Percentiles rank a stretch among this genome's conserved stretches.
phyloP scores from a whole-genome alignment of 2,329 filamentous ascomycete species.

The Aspergillus brasiliensis region DNA sequence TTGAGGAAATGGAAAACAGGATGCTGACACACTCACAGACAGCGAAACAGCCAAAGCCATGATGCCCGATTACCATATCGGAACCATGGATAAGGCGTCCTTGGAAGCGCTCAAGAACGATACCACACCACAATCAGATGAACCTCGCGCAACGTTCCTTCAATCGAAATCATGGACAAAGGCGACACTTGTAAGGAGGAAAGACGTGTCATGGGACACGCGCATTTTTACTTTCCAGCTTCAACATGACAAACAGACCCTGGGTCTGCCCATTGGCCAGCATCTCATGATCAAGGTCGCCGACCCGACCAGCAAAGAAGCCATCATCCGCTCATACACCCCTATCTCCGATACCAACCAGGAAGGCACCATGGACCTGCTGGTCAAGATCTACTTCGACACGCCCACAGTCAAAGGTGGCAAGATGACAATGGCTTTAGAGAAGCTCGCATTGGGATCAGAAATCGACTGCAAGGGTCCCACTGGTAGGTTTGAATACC shows the following conservation, averaged over 20 bases:
- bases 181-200: slow-evolving; percentile 68
- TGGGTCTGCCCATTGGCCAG: slow-evolving; percentile 81
- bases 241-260: slow-evolving; percentile 66
- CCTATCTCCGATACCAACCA: slow-evolving; percentile 69
- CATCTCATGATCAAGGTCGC: slow-evolving; percentile 82
- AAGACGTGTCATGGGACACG: slow-evolving; percentile 72
- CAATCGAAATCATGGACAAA: slow-evolving; percentile 73
- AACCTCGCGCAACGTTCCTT: slow-evolving; percentile 66
- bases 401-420: slow-evolving; percentile 63
- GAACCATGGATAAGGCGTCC: slow-evolving; percentile 67
- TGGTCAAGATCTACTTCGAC: slow-evolving; percentile 81
- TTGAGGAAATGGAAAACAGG: background rate
- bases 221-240: slow-evolving; percentile 80
- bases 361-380: slow-evolving; percentile 68
- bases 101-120: slow-evolving; percentile 56
- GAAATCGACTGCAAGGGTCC: slow-evolving; percentile 85
- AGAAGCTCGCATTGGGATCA: slow-evolving; percentile 70
- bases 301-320: slow-evolving; percentile 68
- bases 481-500: slow-evolving; percentile 81
- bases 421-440: slow-evolving; percentile 79
- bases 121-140: slow-evolving; percentile 43
- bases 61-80: slow-evolving; percentile 85
- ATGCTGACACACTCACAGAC: slow-evolving; percentile 57
- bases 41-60: slow-evolving; percentile 89
- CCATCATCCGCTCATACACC: slow-evolving; percentile 84